phyloP scores from a whole-genome alignment of 2,329 filamentous ascomycete species.

The Arthrinium phaeospermum region DNA sequence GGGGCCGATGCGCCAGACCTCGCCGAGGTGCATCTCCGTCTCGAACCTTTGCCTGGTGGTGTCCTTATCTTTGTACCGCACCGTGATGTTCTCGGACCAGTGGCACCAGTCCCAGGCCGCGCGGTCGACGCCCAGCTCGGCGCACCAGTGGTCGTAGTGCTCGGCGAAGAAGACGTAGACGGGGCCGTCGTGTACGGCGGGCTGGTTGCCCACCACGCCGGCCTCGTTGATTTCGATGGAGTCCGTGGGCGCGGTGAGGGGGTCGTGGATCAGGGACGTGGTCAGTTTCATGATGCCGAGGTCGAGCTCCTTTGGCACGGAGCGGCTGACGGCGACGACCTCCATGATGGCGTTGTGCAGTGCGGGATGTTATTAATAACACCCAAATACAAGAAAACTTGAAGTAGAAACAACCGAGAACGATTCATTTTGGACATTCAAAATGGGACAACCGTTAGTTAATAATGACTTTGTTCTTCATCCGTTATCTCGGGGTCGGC shows the following conservation, averaged over 20 bases:
- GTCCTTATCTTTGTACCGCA: constrained; percentile 22
- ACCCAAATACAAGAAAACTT: too few species aligned
- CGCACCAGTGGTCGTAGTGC: constrained; percentile 35
- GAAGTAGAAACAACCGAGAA: background rate
- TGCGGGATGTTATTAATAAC: background rate
- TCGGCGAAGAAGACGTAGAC: constrained; percentile 34
- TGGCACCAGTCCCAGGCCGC: constrained; percentile 32
- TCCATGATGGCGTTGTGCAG: constrained; percentile 26
- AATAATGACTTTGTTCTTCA: background rate
- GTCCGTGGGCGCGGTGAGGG: constrained; percentile 27
- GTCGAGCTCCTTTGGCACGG: constrained; percentile 26
- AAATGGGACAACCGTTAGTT: background rate
- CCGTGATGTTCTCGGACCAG: constrained; percentile 34
- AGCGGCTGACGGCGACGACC: constrained; percentile 32
- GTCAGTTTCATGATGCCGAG: constrained; percentile 29
- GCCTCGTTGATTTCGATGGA: constrained; percentile 31
- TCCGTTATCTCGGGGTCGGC: constrained; percentile 1
- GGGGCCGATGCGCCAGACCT: constrained; percentile 32
- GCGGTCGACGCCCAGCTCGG: constrained; percentile 29
- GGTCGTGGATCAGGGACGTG: constrained; percentile 31
- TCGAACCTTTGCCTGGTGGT: constrained; percentile 26
- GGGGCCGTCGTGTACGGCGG: constrained; percentile 33
- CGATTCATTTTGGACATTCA: background rate
- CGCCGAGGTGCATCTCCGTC: constrained; percentile 30
- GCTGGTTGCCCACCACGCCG: constrained; percentile 29